Evolutionary conservation across 2,329 filamentous ascomycete genomes (phyloP).

Genomic region (Colletotrichum cuscutae): DNA sequence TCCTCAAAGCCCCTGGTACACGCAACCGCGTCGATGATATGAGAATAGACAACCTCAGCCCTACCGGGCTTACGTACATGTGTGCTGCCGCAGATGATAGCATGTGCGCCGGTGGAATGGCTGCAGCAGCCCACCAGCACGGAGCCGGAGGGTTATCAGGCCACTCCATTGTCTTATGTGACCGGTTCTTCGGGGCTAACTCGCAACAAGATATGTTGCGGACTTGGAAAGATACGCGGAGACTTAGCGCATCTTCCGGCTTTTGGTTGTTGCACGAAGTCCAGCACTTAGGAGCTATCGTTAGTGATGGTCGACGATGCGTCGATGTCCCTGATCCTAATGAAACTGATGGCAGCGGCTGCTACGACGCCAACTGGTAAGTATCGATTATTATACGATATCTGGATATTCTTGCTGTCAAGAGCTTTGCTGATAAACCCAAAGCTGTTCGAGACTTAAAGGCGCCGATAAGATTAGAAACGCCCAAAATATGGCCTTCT

Average conservation of each 20-base stretch:
- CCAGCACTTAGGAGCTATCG: constrained; percentile 1
- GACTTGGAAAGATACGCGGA: neutral
- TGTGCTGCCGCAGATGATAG: neutral
- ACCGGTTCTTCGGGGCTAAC: neutral
- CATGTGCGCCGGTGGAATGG: neutral
- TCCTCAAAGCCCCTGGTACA: neutral
- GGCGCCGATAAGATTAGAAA: constrained; percentile 3
- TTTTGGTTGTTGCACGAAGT: constrained; percentile 3
- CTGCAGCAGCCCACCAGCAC: neutral
- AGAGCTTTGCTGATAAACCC: neutral
- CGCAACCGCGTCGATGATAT: neutral
- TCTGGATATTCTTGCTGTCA: accelerated
- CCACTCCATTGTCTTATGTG: neutral
- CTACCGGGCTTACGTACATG: constrained; percentile 14
- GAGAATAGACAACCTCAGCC: neutral
- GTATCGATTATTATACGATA: accelerated
- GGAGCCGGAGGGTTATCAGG: neutral
- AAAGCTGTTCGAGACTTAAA: constrained; percentile 3
- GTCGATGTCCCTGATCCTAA: neutral
- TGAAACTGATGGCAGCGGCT: neutral
- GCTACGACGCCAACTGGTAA: neutral
- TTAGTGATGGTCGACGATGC: neutral
- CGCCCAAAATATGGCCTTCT: constrained; percentile 9
- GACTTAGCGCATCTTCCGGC: neutral
- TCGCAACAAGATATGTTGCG: constrained; percentile 1